Percentiles rank a stretch among this genome's conserved stretches.
phyloP scores from a whole-genome alignment of 768 basidiomycete genomes.

The Phaffia australis region DNA sequence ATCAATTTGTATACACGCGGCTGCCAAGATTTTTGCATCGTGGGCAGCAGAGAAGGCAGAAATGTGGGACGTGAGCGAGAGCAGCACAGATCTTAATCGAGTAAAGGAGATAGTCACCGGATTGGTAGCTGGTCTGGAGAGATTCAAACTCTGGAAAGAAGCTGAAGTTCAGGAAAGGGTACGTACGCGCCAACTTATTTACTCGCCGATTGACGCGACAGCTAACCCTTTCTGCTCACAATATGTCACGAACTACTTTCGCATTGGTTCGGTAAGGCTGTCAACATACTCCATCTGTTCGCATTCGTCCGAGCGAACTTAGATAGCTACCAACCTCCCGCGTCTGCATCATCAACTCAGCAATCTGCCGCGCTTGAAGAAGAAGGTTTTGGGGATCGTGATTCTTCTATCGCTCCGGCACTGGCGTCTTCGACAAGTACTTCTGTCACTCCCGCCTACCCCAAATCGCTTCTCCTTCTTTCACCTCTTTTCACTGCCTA shows the following conservation, averaged over 20 bases:
- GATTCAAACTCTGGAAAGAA: slow-evolving; percentile 53
- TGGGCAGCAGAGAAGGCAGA: slow-evolving; percentile 69
- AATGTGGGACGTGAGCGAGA: slow-evolving; percentile 58
- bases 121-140: slow-evolving; percentile 50
- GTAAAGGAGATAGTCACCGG: slow-evolving; percentile 55
- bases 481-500: slow-evolving; percentile 61
- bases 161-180: slow-evolving; percentile 91
- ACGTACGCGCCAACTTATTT: slow-evolving; percentile 30
- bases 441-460: slow-evolving; percentile 44
- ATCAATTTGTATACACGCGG: slow-evolving; percentile 69
- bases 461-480: slow-evolving; percentile 80
- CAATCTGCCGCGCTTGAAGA: slow-evolving; percentile 32
- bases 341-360: neutral
- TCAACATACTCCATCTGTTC: slow-evolving; percentile 64
- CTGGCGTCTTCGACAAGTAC: neutral
- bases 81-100: slow-evolving; percentile 45
- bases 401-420: slow-evolving; percentile 33
- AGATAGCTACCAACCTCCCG: slow-evolving; percentile 44
- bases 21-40: slow-evolving; percentile 72
- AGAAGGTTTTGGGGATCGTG: slow-evolving; percentile 40
- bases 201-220: slow-evolving; percentile 28
- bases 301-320: slow-evolving; percentile 67
- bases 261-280: slow-evolving; percentile 47
- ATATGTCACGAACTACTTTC: neutral
- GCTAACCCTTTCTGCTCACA: slow-evolving; percentile 22